Base-by-base conservation (phyloP, 345 rosid genomes). In the Camelina neglecta region DNA sequence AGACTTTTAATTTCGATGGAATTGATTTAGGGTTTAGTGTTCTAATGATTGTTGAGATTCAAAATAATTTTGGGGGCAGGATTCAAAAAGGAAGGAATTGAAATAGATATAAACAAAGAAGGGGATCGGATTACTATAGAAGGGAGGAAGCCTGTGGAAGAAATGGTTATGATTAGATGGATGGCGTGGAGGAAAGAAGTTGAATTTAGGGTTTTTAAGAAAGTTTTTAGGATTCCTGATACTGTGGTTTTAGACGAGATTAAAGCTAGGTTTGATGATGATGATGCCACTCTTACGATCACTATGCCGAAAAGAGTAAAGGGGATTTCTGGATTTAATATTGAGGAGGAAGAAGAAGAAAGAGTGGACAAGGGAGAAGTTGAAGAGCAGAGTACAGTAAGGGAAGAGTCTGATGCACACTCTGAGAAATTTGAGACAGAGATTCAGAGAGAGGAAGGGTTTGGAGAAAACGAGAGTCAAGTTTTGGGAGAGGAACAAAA, bases 121-220 rank as follows among this genome's bases (percentile, higher is more conserved):
- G 98, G 99, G 36, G 75, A 74, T 68, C 73, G 72, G 69, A 85
- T 94, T 33, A 77, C 79, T 0, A 71, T 95, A 48, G 54, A 75
- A 8, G 92, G 97, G 79, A 81, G 62, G 71, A 92, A 83, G 81
- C 82, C 88, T 0, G 91, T 92, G 18, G 92, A 86, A 62, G 89
- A 94, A 80, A 80, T 90, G 89, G 85, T 80, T 80, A 53, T 89
- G 77, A 65, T 54, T 41, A 93, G 89, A 20, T 87, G 89, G 92
- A 81, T 86, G 61, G 77, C 86, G 76, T 75, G 82, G 81, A 90
- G 60, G 71, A 85, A 83, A 56, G 89, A 84, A 78, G 88, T 83
- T 6, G 91, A 88, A 74, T 20, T 87, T 11, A 85, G 80, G 73
- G 79, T 80, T 11, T 90, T 94, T 31, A 69, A 42, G 59, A 89